A percentile compares a stretch with the other conserved stretches of the same genome.
phyloP scores from a whole-genome alignment of 192 early-diverging fungal genomes.

The Umbelopsis vinacea region DNA sequence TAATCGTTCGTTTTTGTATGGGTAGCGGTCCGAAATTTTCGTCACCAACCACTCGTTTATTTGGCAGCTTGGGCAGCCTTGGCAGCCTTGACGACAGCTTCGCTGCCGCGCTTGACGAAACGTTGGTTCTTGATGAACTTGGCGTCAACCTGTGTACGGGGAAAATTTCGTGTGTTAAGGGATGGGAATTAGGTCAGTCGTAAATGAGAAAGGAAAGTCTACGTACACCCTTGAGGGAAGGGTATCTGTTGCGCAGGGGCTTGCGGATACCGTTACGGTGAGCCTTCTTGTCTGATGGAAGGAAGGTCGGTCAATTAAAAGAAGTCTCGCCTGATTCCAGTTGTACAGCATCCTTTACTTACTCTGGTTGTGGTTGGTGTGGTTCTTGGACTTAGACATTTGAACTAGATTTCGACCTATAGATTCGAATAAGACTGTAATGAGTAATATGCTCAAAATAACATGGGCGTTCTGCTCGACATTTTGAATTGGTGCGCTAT shows the following conservation, averaged over 20 bases:
- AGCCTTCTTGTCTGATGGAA: constrained; percentile 85
- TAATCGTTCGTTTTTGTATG: constrained; percentile 8
- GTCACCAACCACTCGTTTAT: background rate
- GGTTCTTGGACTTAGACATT: constrained; percentile 92
- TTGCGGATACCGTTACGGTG: constrained; percentile 99
- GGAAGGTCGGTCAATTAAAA: too few species aligned
- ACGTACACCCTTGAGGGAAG: constrained; percentile 91
- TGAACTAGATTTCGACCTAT: constrained; percentile 16
- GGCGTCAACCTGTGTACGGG: constrained; percentile 50
- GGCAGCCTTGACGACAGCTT: constrained; percentile 38
- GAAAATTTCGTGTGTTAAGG: background rate
- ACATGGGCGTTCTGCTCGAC: background rate
- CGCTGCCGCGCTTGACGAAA: constrained; percentile 83
- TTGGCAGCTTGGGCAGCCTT: constrained; percentile 11
- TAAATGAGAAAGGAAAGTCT: background rate
- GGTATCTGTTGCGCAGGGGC: constrained; percentile 85
- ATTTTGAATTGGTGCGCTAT: background rate
- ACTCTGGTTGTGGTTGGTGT: constrained; percentile 99
- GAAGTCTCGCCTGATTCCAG: background rate
- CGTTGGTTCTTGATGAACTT: constrained; percentile 99
- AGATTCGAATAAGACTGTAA: background rate
- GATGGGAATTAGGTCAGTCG: too few species aligned
- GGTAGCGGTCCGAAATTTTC: constrained; percentile 5
- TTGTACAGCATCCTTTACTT: constrained; percentile 30
- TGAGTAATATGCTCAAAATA: background rate